phyloP scores from a whole-genome alignment of 495 filamentous ascomycete species.

The Neurospora sp. region DNA sequence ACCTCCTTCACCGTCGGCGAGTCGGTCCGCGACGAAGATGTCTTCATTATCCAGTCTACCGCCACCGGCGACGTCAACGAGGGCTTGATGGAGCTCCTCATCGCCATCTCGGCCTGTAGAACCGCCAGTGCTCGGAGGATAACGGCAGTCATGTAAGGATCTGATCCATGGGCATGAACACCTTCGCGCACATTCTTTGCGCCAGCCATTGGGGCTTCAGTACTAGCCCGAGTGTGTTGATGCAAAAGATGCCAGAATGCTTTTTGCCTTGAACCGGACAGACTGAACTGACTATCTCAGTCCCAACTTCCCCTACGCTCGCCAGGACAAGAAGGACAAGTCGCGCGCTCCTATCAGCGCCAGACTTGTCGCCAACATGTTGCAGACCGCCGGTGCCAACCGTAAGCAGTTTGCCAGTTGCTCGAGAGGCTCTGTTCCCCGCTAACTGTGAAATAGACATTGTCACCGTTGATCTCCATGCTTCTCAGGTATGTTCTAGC shows the following conservation, averaged over 20 bases:
- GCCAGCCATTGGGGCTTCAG: neutral
- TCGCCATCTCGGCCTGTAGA: slow-evolving; percentile 98
- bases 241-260: neutral
- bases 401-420: slow-evolving; percentile 28
- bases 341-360: slow-evolving; percentile 75
- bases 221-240: neutral
- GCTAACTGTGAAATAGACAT: slow-evolving; percentile 59
- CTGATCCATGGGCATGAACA: neutral
- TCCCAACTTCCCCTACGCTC: slow-evolving; percentile 97
- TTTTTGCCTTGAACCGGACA: slow-evolving; percentile 50
- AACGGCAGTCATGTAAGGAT: slow-evolving; percentile 26
- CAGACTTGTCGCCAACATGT: slow-evolving; percentile 94
- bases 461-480: slow-evolving; percentile 81
- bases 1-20: slow-evolving; percentile 95
- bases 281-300: slow-evolving; percentile 75
- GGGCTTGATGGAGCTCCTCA: slow-evolving; percentile 95
- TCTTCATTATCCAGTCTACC: slow-evolving; percentile 95
- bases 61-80: slow-evolving; percentile 96
- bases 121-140: slow-evolving; percentile 51
- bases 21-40: slow-evolving; percentile 94
- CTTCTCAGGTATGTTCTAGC: slow-evolving; percentile 44
- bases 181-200: neutral
- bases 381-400: slow-evolving; percentile 87
- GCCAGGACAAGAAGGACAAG: slow-evolving; percentile 99
- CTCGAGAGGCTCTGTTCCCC: slow-evolving; percentile 31